Conservation (phyloP, 2,329 filamentous ascomycete genomes). For the Colletotrichum filicis region DNA sequence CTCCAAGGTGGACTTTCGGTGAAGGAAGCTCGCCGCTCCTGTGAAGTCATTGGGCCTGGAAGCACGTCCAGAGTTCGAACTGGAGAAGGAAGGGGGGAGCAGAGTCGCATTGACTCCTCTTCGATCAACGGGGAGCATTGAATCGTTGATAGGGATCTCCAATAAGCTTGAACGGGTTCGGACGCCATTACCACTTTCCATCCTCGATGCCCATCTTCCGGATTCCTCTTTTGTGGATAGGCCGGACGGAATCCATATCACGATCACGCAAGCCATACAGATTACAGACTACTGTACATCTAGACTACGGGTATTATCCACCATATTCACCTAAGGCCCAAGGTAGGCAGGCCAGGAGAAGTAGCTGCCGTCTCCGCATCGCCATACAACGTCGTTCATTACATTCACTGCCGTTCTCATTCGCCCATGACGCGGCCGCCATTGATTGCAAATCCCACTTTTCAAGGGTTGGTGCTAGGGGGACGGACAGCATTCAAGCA, state of each 20-base stretch:
- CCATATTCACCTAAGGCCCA: not conserved
- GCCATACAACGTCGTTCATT: constrained; percentile 12
- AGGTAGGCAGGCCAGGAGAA: not conserved
- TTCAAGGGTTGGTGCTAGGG: constrained; percentile 1
- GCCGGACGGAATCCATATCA: constrained; percentile 3
- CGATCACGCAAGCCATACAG: not conserved
- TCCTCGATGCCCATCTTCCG: constrained; percentile 7
- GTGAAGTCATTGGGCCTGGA: not conserved
- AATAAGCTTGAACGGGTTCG: constrained; percentile 17
- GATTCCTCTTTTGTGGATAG: constrained; percentile 10
- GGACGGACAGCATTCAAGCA: constrained; percentile 15
- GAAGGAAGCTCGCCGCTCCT: not conserved
- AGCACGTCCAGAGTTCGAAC: not conserved
- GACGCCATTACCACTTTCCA: constrained; percentile 25
- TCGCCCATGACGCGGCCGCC: constrained; percentile 20
- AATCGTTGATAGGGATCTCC: not conserved
- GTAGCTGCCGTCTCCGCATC: not conserved
- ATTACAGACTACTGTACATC: not conserved
- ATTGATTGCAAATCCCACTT: constrained; percentile 1
- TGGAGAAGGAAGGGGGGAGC: not conserved
- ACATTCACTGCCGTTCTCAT: constrained; percentile 12
- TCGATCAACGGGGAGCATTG: constrained; percentile 5
- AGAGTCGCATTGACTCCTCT: constrained; percentile 9
- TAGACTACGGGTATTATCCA: not conserved
- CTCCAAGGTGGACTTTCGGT: not conserved